Base-by-base conservation (phyloP, 345 rosid species). In the Pugionium cornutum region DNA sequence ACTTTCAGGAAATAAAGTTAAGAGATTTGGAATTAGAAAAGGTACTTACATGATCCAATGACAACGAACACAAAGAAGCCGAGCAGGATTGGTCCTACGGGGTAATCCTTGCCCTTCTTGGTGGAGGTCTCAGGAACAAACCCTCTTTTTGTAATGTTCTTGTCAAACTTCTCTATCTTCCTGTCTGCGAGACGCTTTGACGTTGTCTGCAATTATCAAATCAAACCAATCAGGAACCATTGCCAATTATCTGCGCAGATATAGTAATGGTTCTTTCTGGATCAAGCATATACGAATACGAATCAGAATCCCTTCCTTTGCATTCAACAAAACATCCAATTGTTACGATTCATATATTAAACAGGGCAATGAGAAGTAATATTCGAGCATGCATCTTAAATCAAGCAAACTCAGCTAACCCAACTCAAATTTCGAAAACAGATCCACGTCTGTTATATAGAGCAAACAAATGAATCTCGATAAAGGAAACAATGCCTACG, bases 11-110 rank as follows among this genome's bases (percentile, higher is more conserved):
- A 29, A 3, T 1, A 49, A 9, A 28, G 9, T 18, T n/a, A 5
- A 18, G 5, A 29, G 3, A 6, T 0, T 18, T 8, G 43, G 43
- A 8, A 30, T 3, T 55, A 45, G 37, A 43, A 32, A 50, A 2
- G 53, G 40, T 9, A 66, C 88, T 77, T 18, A 94, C 99, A 90
- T 70, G 99, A 94, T 6, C 99, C 99, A 51, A 90, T 85, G 81
- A 88, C 96, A 4, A 94, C 95, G 42, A 94, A 94, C 6, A 94
- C 53, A 65, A 94, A 94, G 88, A 94, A 94, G 3, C 97, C 99
- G 25, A 94, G 92, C 7, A 94, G 76, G 53, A 94, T n/a, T 1
- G 99, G 99, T 10, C 96, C 96, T 4, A 90, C 96, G 1, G 99
- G 92, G 69, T 85, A 94, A 67, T 88, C 91, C 71, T 85, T 90